These are phyloP conservation scores for Erodium chrysanthum DNA, from an alignment of 441 rosid species.

Conservation along the genomic window DNA sequence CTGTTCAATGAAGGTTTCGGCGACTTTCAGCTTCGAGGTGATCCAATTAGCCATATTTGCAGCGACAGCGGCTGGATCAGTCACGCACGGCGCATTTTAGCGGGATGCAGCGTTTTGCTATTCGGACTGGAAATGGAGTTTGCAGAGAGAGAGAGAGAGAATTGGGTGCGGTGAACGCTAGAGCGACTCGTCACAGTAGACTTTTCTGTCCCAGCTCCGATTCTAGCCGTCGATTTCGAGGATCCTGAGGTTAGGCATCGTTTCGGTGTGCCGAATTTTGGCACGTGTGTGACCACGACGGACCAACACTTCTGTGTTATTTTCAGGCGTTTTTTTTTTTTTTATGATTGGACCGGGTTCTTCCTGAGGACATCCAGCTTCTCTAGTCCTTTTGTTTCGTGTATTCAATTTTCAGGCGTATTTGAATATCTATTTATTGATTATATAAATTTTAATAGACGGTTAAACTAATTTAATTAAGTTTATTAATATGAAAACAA, in stretches of 20 bases:
- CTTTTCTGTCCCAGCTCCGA: not conserved
- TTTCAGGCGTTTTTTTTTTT: no score
- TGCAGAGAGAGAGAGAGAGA: slow-evolving; percentile 14
- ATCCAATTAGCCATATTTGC: slow-evolving; percentile 76
- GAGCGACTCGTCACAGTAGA: not conserved
- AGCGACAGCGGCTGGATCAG: not conserved
- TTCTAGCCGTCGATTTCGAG: slow-evolving; percentile 9
- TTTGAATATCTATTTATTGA: no score
- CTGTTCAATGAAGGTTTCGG: slow-evolving; percentile 86
- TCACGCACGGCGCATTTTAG: slow-evolving; percentile 17
- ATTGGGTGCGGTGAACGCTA: slow-evolving; percentile 1
- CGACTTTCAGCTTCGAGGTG: slow-evolving; percentile 91
- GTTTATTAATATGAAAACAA: no score
- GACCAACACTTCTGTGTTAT: no score
- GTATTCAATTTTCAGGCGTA: no score
- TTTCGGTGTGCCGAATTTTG: not conserved
- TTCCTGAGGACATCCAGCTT: no score
- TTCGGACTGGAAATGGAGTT: slow-evolving; percentile 6
- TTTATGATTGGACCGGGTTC: no score
- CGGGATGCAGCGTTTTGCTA: not conserved
- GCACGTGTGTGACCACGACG: slow-evolving; percentile 18
- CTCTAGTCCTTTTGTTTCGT: no score
- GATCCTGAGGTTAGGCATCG: not conserved
- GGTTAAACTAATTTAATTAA: no score
- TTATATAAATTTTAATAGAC: no score